Conservation (phyloP, 345 rosid genomes). For the Limnanthes douglasii region DNA sequence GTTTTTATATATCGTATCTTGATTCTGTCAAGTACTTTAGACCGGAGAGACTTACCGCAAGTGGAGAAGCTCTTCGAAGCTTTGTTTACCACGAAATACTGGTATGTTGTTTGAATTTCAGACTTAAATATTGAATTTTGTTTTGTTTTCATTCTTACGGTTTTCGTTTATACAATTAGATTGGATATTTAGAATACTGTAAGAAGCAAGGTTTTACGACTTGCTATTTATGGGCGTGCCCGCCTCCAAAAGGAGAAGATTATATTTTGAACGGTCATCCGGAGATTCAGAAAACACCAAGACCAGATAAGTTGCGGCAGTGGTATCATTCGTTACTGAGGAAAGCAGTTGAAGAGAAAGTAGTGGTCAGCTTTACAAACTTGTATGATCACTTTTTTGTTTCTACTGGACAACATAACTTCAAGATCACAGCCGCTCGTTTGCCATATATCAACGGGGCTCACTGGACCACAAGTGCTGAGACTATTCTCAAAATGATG, state of each 20-base stretch:
- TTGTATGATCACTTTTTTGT: constrained; percentile 24
- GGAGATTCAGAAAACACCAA: constrained; percentile 69
- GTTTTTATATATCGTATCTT: constrained; percentile 62
- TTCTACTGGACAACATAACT: constrained; percentile 10
- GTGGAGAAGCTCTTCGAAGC: constrained; percentile 64
- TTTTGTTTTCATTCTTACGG: too few species aligned
- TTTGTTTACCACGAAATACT: constrained; percentile 68
- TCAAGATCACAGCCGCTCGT: constrained; percentile 22
- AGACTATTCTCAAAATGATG: constrained; percentile 14
- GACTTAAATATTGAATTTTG: not conserved
- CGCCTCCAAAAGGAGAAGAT: constrained; percentile 71
- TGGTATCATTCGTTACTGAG: constrained; percentile 17
- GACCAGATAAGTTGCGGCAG: constrained; percentile 47
- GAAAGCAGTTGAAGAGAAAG: constrained; percentile 13
- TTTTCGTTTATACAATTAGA: constrained; percentile 21
- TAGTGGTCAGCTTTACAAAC: constrained; percentile 16
- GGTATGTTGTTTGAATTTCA: constrained; percentile 16
- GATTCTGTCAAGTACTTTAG: constrained; percentile 73
- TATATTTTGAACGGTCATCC: constrained; percentile 69
- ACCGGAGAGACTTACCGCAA: constrained; percentile 33
- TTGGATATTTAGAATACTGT: constrained; percentile 72
- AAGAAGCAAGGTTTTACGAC: constrained; percentile 63
- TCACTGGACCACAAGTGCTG: constrained; percentile 22
- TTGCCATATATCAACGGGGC: constrained; percentile 29
- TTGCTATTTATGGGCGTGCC: constrained; percentile 81